phyloP scores from a whole-genome alignment of 1,139 yeast species.

The Diutina pseudorugosa region DNA sequence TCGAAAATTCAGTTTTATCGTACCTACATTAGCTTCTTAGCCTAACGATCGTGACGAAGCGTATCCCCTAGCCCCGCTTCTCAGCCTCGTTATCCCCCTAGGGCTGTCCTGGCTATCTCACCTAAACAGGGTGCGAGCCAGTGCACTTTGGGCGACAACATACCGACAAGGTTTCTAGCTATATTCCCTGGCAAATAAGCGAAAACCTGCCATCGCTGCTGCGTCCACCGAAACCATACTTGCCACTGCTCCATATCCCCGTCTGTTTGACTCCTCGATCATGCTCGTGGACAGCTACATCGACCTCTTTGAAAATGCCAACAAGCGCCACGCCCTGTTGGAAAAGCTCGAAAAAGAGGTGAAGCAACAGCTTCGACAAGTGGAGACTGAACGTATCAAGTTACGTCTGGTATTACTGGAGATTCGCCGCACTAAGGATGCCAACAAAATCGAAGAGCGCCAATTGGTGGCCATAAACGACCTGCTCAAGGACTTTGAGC shows the following conservation, averaged over 20 bases:
- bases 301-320: conserved; percentile 3
- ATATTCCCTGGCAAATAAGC: background rate
- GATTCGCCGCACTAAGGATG: conserved; percentile 1
- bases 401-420: background rate
- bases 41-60: too few species aligned
- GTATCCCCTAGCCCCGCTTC: too few species aligned
- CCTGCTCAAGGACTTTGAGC: conserved; percentile 1
- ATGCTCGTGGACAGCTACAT: conserved; percentile 2
- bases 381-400: conserved; percentile 1
- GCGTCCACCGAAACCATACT: background rate
- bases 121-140: background rate
- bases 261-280: background rate
- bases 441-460: conserved; percentile 1
- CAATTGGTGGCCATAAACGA: conserved; percentile 4
- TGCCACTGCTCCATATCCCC: too few species aligned
- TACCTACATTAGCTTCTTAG: too few species aligned
- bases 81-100: background rate
- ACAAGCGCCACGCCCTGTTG: conserved; percentile 3
- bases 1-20: too few species aligned
- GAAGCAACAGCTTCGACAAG: conserved; percentile 2
- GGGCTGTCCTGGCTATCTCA: background rate
- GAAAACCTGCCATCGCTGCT: background rate
- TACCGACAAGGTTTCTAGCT: background rate
- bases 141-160: background rate
- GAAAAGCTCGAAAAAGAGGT: conserved; percentile 1